phyloP scores from a whole-genome alignment of 2,329 filamentous ascomycete species.

The Didymella segeticola region DNA sequence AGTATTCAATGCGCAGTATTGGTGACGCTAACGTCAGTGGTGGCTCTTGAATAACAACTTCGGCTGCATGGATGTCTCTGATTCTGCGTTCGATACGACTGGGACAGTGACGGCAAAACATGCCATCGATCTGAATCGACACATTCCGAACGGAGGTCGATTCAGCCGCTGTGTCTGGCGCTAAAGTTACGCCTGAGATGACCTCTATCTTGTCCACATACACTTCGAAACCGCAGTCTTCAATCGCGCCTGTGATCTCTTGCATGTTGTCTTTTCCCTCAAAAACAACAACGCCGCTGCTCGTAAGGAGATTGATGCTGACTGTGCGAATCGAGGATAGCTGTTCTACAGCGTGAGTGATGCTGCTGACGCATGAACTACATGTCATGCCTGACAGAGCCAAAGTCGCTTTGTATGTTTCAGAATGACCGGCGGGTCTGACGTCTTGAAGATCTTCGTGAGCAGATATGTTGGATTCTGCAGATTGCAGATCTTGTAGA shows the following conservation, averaged over 20 bases:
- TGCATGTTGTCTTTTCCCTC: conserved; percentile 52
- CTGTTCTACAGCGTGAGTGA: conserved; percentile 58
- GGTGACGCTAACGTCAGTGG: conserved; percentile 66
- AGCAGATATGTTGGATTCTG: conserved; percentile 16
- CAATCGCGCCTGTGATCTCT: conserved; percentile 58
- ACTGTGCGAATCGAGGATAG: conserved; percentile 56
- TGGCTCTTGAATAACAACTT: conserved; percentile 61
- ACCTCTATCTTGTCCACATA: conserved; percentile 45
- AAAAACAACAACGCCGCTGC: conserved; percentile 59
- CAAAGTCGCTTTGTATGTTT: conserved; percentile 49
- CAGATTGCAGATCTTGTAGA: conserved; percentile 19
- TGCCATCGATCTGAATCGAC: conserved; percentile 49
- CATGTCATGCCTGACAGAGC: conserved; percentile 68
- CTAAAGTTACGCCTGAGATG: conserved; percentile 1
- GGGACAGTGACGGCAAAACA: conserved; percentile 57
- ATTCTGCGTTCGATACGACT: conserved; percentile 62
- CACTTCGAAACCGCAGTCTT: conserved; percentile 56
- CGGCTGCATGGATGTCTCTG: too few species aligned
- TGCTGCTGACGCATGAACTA: conserved; percentile 61
- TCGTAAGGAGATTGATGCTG: conserved; percentile 60
- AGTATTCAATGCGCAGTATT: conserved; percentile 74
- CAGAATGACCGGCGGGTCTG: conserved; percentile 7
- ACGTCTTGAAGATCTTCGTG: conserved; percentile 27
- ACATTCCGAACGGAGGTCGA: conserved; percentile 38
- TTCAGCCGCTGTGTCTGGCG: conserved; percentile 17